Conservation (phyloP, 176 grass and related monocot species). For the Eragrostis nindensis region DNA sequence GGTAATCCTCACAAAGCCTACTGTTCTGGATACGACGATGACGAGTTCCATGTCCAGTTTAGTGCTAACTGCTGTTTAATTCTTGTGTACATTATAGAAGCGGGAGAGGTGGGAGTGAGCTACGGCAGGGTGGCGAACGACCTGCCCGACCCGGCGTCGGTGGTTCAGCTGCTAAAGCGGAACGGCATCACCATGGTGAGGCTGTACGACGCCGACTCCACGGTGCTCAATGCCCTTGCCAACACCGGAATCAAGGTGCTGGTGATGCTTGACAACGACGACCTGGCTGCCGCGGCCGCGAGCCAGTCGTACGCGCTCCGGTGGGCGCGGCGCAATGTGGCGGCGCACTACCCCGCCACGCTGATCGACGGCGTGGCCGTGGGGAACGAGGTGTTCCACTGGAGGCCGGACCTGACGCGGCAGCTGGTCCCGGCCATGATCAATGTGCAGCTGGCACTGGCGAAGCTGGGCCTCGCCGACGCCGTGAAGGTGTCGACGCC, state of each 20-base stretch:
- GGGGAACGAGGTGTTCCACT: slow-evolving; percentile 75
- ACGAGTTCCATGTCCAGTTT: not conserved
- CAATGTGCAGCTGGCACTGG: slow-evolving; percentile 53
- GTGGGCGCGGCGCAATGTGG: slow-evolving; percentile 51
- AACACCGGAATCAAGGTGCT: slow-evolving; percentile 55
- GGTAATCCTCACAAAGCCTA: too few relatives aligned
- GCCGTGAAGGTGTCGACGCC: slow-evolving; percentile 70
- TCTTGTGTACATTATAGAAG: slow-evolving; percentile 29
- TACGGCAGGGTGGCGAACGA: slow-evolving; percentile 70
- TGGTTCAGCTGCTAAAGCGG: slow-evolving; percentile 58
- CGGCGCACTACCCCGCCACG: slow-evolving; percentile 54
- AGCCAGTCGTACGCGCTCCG: slow-evolving; percentile 34
- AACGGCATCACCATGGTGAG: slow-evolving; percentile 56
- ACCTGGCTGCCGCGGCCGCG: slow-evolving; percentile 40
- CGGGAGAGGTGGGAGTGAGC: slow-evolving; percentile 63
- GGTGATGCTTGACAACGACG: slow-evolving; percentile 64
- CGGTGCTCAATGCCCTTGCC: slow-evolving; percentile 49
- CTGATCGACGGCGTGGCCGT: slow-evolving; percentile 58
- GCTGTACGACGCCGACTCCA: slow-evolving; percentile 56
- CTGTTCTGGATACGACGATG: too few relatives aligned
- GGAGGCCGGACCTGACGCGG: not conserved
- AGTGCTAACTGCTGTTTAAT: not conserved
- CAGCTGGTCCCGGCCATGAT: slow-evolving; percentile 52
- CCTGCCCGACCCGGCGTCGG: slow-evolving; percentile 53
- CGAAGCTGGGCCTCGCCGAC: slow-evolving; percentile 42